Conservation (phyloP, 2,329 filamentous ascomycete species). For the Cordyceps fumosorosea region DNA sequence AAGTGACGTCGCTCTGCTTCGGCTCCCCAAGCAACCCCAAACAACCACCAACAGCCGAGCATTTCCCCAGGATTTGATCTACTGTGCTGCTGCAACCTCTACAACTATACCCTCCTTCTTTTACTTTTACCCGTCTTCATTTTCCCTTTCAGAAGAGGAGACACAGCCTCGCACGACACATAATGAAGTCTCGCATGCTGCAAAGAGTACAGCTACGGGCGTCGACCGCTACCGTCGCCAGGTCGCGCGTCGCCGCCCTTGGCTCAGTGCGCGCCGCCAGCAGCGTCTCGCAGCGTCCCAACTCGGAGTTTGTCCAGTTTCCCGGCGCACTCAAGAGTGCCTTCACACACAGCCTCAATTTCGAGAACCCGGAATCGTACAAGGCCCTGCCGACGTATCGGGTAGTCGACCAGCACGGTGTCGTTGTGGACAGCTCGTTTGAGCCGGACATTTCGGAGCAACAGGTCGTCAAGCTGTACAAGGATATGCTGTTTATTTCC, state of each 20-base stretch:
- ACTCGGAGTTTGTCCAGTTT: conserved; percentile 60
- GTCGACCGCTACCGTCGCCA: conserved; percentile 19
- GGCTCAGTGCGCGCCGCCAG: conserved; percentile 33
- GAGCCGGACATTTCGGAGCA: conserved; percentile 62
- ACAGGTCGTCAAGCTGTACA: conserved; percentile 53
- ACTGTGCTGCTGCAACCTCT: conserved; percentile 8
- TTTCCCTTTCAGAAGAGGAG: background rate
- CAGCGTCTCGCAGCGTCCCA: conserved; percentile 49
- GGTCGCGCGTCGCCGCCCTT: conserved; percentile 15
- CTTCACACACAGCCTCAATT: conserved; percentile 75
- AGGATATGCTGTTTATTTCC: conserved; percentile 60
- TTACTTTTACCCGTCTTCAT: background rate
- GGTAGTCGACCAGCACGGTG: conserved; percentile 81
- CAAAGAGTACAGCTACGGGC: conserved; percentile 22
- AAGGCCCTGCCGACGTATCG: conserved; percentile 85
- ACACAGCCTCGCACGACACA: background rate
- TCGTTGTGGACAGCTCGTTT: conserved; percentile 68
- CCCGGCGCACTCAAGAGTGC: conserved; percentile 93
- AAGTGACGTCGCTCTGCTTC: conserved; percentile 20
- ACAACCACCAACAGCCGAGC: conserved; percentile 12
- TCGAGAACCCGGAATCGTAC: conserved; percentile 65
- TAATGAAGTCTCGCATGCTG: conserved; percentile 30
- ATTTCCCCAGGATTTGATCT: conserved; percentile 9
- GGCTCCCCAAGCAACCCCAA: conserved; percentile 12
- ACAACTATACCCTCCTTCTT: background rate